A percentile compares a stretch with the other conserved stretches of the same genome.
Evolutionary conservation across 2,329 filamentous ascomycete species (phyloP).

Genomic region (Hymenoscyphus fraxineus): DNA sequence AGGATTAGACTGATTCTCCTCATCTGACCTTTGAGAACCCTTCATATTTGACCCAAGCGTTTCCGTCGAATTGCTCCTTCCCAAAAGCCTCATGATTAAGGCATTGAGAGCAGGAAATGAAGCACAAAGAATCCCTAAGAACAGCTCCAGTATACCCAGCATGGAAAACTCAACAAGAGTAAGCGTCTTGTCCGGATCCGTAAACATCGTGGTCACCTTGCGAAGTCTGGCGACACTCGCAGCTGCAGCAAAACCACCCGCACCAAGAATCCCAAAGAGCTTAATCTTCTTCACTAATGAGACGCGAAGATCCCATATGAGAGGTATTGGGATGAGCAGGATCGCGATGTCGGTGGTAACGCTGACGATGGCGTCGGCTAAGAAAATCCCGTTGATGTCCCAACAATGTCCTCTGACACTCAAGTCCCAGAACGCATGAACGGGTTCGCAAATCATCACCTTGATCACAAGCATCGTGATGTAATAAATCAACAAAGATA

Average conservation of each 20-base stretch:
- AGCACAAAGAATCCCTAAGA: neutral
- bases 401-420: conserved; percentile 5
- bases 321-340: conserved; percentile 30
- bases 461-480: conserved; percentile 10
- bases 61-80: neutral
- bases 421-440: conserved; percentile 12
- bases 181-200: conserved; percentile 6
- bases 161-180: neutral
- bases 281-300: conserved; percentile 11
- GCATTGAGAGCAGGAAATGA: neutral
- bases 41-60: too few species aligned
- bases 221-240: conserved; percentile 8
- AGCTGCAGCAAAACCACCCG: conserved; percentile 9
- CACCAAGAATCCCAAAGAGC: conserved; percentile 12
- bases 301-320: conserved; percentile 33
- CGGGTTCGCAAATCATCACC: conserved; percentile 14
- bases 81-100: neutral
- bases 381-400: conserved; percentile 28
- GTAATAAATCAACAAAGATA: conserved; percentile 12
- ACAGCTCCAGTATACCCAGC: neutral
- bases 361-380: conserved; percentile 41
- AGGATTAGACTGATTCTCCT: too few species aligned
- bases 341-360: conserved; percentile 39
- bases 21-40: too few species aligned
- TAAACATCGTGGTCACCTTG: neutral